Base-by-base conservation (phyloP, 495 filamentous ascomycete species). In the Tuber brumale region DNA sequence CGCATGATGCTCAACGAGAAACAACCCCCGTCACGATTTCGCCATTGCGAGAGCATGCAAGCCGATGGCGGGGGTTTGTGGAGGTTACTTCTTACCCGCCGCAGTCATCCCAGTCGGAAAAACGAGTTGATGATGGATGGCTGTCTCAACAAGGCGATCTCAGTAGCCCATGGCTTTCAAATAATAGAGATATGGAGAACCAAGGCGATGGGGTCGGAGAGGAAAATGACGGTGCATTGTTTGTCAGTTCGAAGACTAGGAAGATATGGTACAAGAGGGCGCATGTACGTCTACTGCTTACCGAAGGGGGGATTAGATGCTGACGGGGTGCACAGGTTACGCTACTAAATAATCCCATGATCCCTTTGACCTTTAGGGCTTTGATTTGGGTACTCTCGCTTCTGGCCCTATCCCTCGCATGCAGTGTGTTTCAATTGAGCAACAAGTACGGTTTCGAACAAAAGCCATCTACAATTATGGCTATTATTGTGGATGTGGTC, bases 401-500 rank as follows among this genome's bases (percentile, higher is more conserved):
- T 51, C 85, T 92, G 39, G 95, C 93, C 14, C 88, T 99, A n/a
- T 92, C 89, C 44, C 86, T 99, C 7, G 92, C 93, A 42, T 89
- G 86, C 3, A 90, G 89, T 42, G 94, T 97, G 57, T 93, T 90
- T 81, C 86, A 91, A 78, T 84, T 90, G 51, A 87, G 89, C 41
- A 83, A 85, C 45, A 57, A 81, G 19, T 86, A 84, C 48, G 74
- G 70, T 21, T 83, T 84, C 46, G 71, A 79, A 23, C 81, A 83
- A 72, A 85, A 84, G 71, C 89, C 94, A 6, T 95, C 94, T 39
- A 91, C 93, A 18, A 88, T 92, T 71, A 94, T 99, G 86, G 95
- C 95, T 66, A 91, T 98, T 78, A 90, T 94, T 69, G 92, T 98
- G 44, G 95, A 97, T 84, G 90, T 90, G 19, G 87, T 97, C 5